Base-by-base conservation (phyloP, 177 flowering plant genomes). In the Vitis hybrid region DNA sequence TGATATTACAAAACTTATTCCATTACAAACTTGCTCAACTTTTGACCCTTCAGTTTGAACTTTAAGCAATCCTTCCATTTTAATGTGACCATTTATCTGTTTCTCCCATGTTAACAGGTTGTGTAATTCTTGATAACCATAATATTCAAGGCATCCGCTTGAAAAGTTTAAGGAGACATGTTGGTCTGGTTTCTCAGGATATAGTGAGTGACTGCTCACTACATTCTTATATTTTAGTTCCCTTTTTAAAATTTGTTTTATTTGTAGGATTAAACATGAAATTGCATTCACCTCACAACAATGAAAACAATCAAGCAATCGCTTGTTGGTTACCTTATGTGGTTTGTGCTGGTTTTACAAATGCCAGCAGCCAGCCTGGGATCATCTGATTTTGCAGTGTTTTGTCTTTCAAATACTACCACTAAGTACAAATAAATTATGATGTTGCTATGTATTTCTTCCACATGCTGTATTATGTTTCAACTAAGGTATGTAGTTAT, bases 101-200 rank as follows among this genome's bases (percentile, higher is more conserved):
- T 49, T 49, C 60, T 60, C 61, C 13, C 60, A 11, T 75, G 16
- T 79, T 67, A 60, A 59, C 84, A 95, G 99, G 99, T 46, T 67
- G 64, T 70, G 83, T 96, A 70, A 77, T 79, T 63, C 68, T 93
- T 58, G 99, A 96, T 75, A 76, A 86, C 67, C 78, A 75, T 50
- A 67, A 93, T 52, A 88, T 93, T 65, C 83, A 72, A 72, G 71
- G 63, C 61, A 76, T 89, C 40, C 78, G 59, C 14, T 61, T 91
- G 74, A 84, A 76, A 70, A 91, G 90, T 80, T 83, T 93, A 72
- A 86, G 98, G 82, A 82, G 81, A 65, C 97, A 96, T 79, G 78
- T 96, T 72, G 87, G 94, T 69, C 78, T 96, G 24, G 98, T 96
- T 70, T 87, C 99, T 72, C 99, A 96, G 69, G 99, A 96, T 78